These are phyloP conservation scores for Papilionanthe hybrid DNA, from an alignment of 116 monocot species.

Conservation along the genomic window DNA sequence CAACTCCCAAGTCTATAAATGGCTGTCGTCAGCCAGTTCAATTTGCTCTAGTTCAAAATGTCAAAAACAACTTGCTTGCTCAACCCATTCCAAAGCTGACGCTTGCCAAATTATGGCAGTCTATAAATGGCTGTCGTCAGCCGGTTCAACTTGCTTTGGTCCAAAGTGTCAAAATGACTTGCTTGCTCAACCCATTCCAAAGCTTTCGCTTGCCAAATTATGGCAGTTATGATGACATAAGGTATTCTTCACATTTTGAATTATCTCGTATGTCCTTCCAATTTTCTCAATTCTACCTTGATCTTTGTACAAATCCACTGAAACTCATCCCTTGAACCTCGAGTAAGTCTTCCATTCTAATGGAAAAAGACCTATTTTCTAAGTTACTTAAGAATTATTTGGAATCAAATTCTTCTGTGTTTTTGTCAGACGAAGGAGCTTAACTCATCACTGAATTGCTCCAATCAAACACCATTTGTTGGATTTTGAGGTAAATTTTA, in stretches of 20 bases:
- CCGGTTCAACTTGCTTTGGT: background rate
- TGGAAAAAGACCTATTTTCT: background rate
- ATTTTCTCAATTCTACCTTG: background rate
- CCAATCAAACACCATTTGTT: background rate
- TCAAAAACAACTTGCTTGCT: background rate
- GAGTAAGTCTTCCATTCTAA: background rate
- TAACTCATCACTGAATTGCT: background rate
- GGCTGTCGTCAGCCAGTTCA: background rate
- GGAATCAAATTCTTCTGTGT: background rate
- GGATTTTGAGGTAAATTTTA: constrained; percentile 4
- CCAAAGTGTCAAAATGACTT: background rate
- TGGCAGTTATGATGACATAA: background rate
- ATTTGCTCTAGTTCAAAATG: background rate
- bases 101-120: background rate
- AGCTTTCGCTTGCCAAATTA: background rate
- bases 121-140: background rate
- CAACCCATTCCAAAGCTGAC: background rate
- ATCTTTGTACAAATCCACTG: background rate
- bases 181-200: background rate
- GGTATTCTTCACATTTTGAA: background rate
- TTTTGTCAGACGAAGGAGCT: background rate
- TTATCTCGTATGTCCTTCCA: background rate
- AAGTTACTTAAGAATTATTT: background rate
- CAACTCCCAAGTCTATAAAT: too few relatives aligned
- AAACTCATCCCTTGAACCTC: background rate